Evolutionary conservation across 1,139 yeast genomes (phyloP), one percentile per base, ranked within the genome.

Genomic region (Pichiaceae sp.): DNA sequence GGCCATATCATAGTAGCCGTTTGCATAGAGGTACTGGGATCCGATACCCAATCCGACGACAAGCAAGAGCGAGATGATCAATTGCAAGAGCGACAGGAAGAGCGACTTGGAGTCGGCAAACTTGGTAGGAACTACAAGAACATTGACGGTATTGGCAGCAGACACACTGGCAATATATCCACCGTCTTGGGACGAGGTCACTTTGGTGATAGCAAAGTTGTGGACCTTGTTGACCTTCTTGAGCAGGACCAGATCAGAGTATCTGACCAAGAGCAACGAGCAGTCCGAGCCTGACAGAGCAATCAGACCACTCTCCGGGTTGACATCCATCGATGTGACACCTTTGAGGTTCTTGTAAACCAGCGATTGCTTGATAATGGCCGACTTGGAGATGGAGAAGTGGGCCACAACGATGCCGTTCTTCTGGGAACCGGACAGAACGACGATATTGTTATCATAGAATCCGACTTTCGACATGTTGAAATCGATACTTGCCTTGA

Each of bases 221-320:
- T 89, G 97, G 34, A 80, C 77, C 42, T 79, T 72, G 36, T 69
- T 68, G 42, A 78, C 64, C 5, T 68, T 60, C 41, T 70, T 70
- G 31, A 77, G 50, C 9, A 68, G 60, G 34, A 68, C 65, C 39
- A 84, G 70, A 44, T 68, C 73, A 15, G 68, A 64, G 19, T 72
- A 60, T 32, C 70, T 70, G 5, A 78, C 59, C 11, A 83, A 52
- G 1, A 75, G 63, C 17, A 87, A 65, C 1, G 94, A 75, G 43
- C 76, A 70, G 47, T 85, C 91, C 44, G 84, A 81, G 1, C 91
- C 84, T 0, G 93, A 85, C 18, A 85, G 54, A 0, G 84, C 93
- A 19, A 79, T 64, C 34, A 81, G 61, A 33, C 75, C 68, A 33
- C 66, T 66, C 2, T 34, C 34, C 3, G 58, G 45, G 8, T 54